Percentiles rank a stretch among this genome's conserved stretches.
phyloP scores from a whole-genome alignment of 2,329 filamentous ascomycete species.

The Microdochium trichocladiopsis region DNA sequence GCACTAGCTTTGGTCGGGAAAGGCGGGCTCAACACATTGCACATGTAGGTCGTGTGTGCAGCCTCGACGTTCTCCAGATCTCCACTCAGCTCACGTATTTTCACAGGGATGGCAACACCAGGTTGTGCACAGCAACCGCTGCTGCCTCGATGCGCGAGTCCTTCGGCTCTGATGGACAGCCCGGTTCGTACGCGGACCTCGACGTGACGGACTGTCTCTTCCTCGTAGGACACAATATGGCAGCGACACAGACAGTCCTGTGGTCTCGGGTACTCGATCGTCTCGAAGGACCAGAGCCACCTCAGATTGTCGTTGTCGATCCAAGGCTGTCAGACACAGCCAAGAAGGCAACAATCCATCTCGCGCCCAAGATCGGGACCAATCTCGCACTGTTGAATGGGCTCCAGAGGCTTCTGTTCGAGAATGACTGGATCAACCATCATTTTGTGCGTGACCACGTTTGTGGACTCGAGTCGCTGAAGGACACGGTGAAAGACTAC shows the following conservation, averaged over 20 bases:
- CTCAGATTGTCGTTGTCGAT: constrained; percentile 26
- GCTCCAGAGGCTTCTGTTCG: constrained; percentile 25
- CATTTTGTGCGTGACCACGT: constrained; percentile 20
- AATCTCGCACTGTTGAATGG: constrained; percentile 29
- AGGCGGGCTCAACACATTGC: constrained; percentile 25
- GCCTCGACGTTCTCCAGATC: too few species aligned
- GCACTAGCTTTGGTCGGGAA: constrained; percentile 28
- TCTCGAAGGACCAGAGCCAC: constrained; percentile 23
- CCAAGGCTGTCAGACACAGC: constrained; percentile 24
- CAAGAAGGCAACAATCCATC: constrained; percentile 23
- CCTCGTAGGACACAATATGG: constrained; percentile 27
- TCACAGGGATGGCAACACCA: constrained; percentile 30
- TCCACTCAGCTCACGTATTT: too few species aligned
- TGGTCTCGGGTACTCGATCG: constrained; percentile 26
- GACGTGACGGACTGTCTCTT: constrained; percentile 28
- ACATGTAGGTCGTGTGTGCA: constrained; percentile 18
- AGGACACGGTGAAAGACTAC: constrained; percentile 19
- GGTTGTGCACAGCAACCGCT: constrained; percentile 28
- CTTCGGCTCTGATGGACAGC: constrained; percentile 28
- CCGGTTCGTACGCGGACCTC: constrained; percentile 26
- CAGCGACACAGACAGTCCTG: constrained; percentile 26
- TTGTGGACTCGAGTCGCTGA: constrained; percentile 17
- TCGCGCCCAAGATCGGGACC: constrained; percentile 24
- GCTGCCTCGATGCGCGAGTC: constrained; percentile 28
- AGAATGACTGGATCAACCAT: constrained; percentile 24